phyloP scores from a whole-genome alignment of 495 filamentous ascomycete genomes.

The Penicillium malachiteum region DNA sequence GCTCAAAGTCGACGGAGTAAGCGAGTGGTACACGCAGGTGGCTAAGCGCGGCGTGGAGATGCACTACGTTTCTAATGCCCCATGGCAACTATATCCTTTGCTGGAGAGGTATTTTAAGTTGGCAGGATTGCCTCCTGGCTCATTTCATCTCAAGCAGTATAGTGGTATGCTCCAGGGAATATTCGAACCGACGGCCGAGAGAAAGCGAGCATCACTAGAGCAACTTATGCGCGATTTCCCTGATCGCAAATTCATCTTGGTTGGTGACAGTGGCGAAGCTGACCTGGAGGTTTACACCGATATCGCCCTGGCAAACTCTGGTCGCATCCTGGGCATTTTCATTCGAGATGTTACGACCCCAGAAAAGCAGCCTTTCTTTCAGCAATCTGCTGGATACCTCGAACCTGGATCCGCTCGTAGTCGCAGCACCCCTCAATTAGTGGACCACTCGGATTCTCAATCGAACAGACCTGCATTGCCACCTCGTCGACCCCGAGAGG shows the following conservation, averaged over 20 bases:
- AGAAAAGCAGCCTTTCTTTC: slow-evolving; percentile 68
- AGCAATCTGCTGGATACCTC: slow-evolving; percentile 57
- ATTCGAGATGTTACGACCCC: slow-evolving; percentile 92
- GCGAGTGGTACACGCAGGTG: slow-evolving; percentile 81
- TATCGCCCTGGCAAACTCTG: slow-evolving; percentile 77
- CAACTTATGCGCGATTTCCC: slow-evolving; percentile 88
- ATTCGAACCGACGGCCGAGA: slow-evolving; percentile 93
- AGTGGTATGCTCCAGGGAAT: slow-evolving; percentile 94
- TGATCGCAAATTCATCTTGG: slow-evolving; percentile 80
- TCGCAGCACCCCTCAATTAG: slow-evolving; percentile 30
- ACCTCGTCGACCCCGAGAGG: slow-evolving; percentile 29
- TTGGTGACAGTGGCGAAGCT: slow-evolving; percentile 94
- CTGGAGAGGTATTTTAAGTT: slow-evolving; percentile 77
- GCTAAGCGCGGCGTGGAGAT: slow-evolving; percentile 76
- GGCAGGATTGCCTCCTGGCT: slow-evolving; percentile 79
- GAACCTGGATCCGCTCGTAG: slow-evolving; percentile 18
- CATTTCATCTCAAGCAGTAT: slow-evolving; percentile 94
- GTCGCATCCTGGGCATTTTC: slow-evolving; percentile 79
- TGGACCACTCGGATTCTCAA: slow-evolving; percentile 26
- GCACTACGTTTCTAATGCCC: slow-evolving; percentile 92
- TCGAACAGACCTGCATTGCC: slow-evolving; percentile 37
- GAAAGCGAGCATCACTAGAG: slow-evolving; percentile 85
- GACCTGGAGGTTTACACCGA: slow-evolving; percentile 98
- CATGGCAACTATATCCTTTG: slow-evolving; percentile 93
- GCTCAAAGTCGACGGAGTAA: slow-evolving; percentile 79